Evolutionary conservation across 179 eudicot species (phyloP), one percentile per base, ranked within the genome.

Genomic region (Pouteria campechiana): DNA sequence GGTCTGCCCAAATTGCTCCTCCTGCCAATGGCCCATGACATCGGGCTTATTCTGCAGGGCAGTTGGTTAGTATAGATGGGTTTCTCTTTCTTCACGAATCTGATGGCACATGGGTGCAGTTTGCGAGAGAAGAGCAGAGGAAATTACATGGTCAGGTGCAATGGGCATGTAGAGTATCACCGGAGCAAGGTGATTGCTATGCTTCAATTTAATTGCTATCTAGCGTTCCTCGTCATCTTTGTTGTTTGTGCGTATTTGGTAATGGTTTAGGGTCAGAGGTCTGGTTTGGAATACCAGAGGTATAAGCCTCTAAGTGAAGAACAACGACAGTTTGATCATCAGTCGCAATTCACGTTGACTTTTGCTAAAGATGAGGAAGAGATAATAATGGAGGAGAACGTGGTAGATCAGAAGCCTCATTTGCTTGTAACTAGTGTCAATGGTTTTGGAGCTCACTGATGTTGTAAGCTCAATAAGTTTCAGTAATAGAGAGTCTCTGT

Each of bases 11-110:
- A 55, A 13, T 67, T 76, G 9, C 48, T 21, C 44, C 54, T 37
- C 18, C 55, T 83, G 3, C 53, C 72, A 48, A 54, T 87, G 31
- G 84, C 67, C 0, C 82, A 94, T 19, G 99, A 88, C 33, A 38
- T 87, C 35, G 99, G 99, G 60, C 55, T 92, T 52, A 50, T 82
- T 40, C 47, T 69, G 27, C 84, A 87, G 15, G 96, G 96, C 13
- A 75, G 54, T 33, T 92, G 99, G 99, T 52, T 78, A 58, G 49
- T 92, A 29, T 96, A 92, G 49, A 89, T 89, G 93, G 97, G 95
- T 31, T 70, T 85, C 19, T 81, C 82, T 6, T 75, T 75, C 50
- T 78, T 50, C 18, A 62, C 74, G 3, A 30, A 29, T 44, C 57
- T 51, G 52, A 48, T 78, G 35, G 76, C 87, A 4, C 19, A 68